Percentiles rank a stretch among this genome's conserved stretches.
Conservation (phyloP, 164 flowering plant species). For the Aristolochia californica region DNA sequence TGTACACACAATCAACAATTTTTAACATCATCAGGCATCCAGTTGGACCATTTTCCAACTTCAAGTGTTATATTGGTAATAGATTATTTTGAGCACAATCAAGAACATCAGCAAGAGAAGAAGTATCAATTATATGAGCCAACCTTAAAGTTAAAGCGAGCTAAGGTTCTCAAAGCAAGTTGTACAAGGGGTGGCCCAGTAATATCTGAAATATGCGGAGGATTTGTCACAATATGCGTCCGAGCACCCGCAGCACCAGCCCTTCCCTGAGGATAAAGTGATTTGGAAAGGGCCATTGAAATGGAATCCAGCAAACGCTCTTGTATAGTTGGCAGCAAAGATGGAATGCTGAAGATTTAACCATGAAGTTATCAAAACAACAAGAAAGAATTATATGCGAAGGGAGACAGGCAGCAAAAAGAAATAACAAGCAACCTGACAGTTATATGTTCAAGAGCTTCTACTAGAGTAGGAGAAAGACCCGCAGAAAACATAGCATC, state of each 20-base stretch:
- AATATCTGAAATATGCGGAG: conserved; percentile 50
- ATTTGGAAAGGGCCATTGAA: conserved; percentile 67
- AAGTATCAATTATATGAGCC: conserved; percentile 6
- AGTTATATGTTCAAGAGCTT: conserved; percentile 71
- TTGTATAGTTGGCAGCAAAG: conserved; percentile 79
- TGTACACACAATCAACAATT: too few relatives aligned
- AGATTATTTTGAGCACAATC: too few relatives aligned
- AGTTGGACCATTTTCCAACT: too few relatives aligned
- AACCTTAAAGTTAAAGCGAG: conserved; percentile 88
- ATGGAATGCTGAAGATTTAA: conserved; percentile 68
- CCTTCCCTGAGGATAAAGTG: conserved; percentile 47
- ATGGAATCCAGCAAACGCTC: conserved; percentile 80
- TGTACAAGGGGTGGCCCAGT: conserved; percentile 73
- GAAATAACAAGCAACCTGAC: conserved; percentile 34
- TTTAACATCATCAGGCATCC: too few relatives aligned
- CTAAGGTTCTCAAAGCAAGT: conserved; percentile 87
- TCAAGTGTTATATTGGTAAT: too few relatives aligned
- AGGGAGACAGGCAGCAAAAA: not conserved
- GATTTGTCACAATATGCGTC: conserved; percentile 27
- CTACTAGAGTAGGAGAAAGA: conserved; percentile 74
- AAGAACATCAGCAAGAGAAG: not conserved
- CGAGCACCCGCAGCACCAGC: conserved; percentile 34
- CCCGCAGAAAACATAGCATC: conserved; percentile 91
- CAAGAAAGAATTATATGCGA: not conserved
- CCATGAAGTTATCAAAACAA: conserved; percentile 3